Percentiles rank a stretch among this genome's conserved stretches.
These are phyloP conservation scores for Thermomucor indicae-seudaticae DNA, from an alignment of 371 early-diverging fungal genomes.

Conservation along the genomic window DNA sequence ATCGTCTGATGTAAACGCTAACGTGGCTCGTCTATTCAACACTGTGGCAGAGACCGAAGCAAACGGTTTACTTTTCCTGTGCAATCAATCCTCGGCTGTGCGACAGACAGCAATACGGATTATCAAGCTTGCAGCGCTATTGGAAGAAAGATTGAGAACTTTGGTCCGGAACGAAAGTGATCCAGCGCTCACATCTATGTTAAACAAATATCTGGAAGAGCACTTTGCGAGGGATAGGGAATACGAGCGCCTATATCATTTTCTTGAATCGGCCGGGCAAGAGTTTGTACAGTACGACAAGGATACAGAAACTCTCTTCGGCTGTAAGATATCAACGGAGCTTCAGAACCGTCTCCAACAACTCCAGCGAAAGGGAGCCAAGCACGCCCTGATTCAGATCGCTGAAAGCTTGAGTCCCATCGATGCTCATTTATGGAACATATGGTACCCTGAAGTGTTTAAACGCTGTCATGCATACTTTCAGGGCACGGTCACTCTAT, in stretches of 20 bases:
- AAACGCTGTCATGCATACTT: slow-evolving; percentile 62
- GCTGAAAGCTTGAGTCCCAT: slow-evolving; percentile 49
- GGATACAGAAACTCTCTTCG: slow-evolving; percentile 39
- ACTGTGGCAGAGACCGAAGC: slow-evolving; percentile 73
- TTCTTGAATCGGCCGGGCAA: slow-evolving; percentile 43
- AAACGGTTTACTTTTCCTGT: slow-evolving; percentile 71
- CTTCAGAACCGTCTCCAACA: slow-evolving; percentile 47
- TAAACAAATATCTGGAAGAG: slow-evolving; percentile 3
- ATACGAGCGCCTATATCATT: slow-evolving; percentile 33
- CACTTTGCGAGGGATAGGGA: slow-evolving; percentile 3
- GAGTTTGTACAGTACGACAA: slow-evolving; percentile 53
- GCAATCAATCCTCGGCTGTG: slow-evolving; percentile 52
- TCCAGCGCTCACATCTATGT: no score
- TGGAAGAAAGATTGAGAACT: slow-evolving; percentile 43
- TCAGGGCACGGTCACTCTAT: slow-evolving; percentile 55
- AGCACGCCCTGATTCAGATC: slow-evolving; percentile 22
- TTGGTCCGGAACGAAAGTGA: slow-evolving; percentile 2
- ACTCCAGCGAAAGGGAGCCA: slow-evolving; percentile 37
- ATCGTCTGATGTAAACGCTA: no score
- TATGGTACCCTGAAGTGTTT: slow-evolving; percentile 64
- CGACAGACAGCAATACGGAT: slow-evolving; percentile 60
- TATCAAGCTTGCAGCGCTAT: slow-evolving; percentile 50
- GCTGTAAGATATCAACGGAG: slow-evolving; percentile 35
- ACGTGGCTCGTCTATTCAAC: slow-evolving; percentile 30
- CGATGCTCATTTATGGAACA: slow-evolving; percentile 52